Base-by-base conservation (phyloP, 1,284 basidiomycete genomes). In the Microbotryum violaceum region DNA sequence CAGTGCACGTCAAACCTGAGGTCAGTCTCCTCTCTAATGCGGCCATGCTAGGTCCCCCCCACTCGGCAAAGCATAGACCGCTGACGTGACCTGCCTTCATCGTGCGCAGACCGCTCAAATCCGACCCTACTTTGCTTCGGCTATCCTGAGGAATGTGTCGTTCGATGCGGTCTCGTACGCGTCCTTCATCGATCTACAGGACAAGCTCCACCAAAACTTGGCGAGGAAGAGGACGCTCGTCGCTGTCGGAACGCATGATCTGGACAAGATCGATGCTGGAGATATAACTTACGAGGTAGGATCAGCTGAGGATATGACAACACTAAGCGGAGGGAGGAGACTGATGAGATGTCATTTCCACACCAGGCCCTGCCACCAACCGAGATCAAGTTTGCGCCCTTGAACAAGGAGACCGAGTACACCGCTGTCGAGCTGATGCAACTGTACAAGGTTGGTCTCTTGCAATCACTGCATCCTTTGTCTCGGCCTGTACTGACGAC, bases 151-250 rank as follows among this genome's bases (percentile, higher is more conserved):
- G 64, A 89, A 93, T 72, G 79, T 97, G 74, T 84, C 70, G 61
- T 93, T 99, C 78, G 92, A 88, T 25, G 84, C 85, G 47, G 82
- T 85, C 61, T 91, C 89, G 57, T 98, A 98, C 75, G 89, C 89
- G 47, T 93, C 89, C 65, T 98, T 98, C 82, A 97, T 99, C 73
- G 96, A 97, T 74, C 79, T 97, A 21, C 96, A 98, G 77, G 96
- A 98, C 76, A 98, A 98, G 78, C 81, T 99, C 50, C 96, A 98
- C 75, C 89, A 93, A 73, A 98, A 99, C 76, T 82, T 99, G 51
- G 94, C 90, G 71, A 82, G 96, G 58, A 81, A 88, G 69, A 81
- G 96, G 61, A 89, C 89, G 71, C 83, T 99, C 49, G 96, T 97
- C 46, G 85, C 96, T 21, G 97, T 99, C 70, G 96, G 96, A 61